Conservation (phyloP, 345 rosid species). For the Geranium rotundifolium region DNA sequence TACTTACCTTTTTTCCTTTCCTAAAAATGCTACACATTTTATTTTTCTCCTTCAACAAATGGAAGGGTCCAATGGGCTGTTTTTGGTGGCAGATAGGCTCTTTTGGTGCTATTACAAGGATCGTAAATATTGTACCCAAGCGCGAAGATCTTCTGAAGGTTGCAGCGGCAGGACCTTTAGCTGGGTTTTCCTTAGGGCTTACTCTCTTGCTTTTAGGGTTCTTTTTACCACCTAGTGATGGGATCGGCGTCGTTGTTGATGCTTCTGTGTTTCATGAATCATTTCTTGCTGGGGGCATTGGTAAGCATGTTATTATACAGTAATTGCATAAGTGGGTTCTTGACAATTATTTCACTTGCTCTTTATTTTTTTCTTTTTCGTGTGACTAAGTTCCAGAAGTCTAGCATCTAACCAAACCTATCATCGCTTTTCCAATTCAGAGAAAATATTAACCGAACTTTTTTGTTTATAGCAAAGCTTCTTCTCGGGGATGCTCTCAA, state of each 20-base stretch:
- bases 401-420: not conserved
- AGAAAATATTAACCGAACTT: not conserved
- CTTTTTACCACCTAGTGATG: constrained; percentile 76
- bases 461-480: constrained; percentile 53
- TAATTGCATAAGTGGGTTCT: not conserved
- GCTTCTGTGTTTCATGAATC: constrained; percentile 93
- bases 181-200: constrained; percentile 78
- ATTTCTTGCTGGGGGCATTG: constrained; percentile 75
- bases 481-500: constrained; percentile 71
- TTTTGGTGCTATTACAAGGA: constrained; percentile 91
- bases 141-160: constrained; percentile 87
- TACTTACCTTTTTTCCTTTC: not conserved
- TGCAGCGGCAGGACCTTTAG: constrained; percentile 92
- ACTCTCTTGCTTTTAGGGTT: constrained; percentile 70
- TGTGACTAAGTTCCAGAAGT: not conserved
- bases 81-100: constrained; percentile 92
- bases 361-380: constrained; percentile 1
- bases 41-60: not conserved
- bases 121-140: constrained; percentile 58
- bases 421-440: constrained; percentile 1
- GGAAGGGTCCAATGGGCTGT: constrained; percentile 22
- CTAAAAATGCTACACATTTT: not conserved
- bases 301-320: constrained; percentile 29
- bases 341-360: not conserved
- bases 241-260: constrained; percentile 75